Evolutionary conservation across 2,329 filamentous ascomycete genomes (phyloP), one percentile per base, ranked within the genome.

Genomic region (Tolypocladium guangdongense): DNA sequence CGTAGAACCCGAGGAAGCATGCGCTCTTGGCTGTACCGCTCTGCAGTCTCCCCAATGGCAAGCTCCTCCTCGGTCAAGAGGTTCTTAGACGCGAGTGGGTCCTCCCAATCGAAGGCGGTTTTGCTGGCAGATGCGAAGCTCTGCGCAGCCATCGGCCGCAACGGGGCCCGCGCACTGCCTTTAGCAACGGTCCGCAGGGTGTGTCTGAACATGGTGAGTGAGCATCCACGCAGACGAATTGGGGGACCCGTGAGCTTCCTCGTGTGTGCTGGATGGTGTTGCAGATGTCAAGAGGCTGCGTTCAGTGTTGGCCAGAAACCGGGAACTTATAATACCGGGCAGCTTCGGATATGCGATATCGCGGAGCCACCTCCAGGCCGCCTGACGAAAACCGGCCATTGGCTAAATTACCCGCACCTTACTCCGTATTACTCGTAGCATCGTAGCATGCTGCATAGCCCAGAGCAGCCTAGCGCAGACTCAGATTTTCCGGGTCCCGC

Each of bases 1-100:
- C 91, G 86, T 55, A 96, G 77, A 50, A 99, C 87, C 58, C 92
- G 79, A 50, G 93, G 93, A 43, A 88, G 75, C 73, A 99, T 77
- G 56, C 82, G 82, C 68, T 97, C 91, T 70, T 97, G 92, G 67
- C 91, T 97, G 66, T 97, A 99, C 56, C 88, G 81, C 70, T 95
- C 88, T 36, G 92, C 92, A 7, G 90, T 95, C 63, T 96, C 90
- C 43, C 87, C 79, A 60, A 99, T 92, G 16, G 91, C 90, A 59
- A 89, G 67, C 70, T 99, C 93, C 56, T 99, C 93, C 59, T 95
- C 88, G 1, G 90, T 96, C 63, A 90, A 80, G 46, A 96, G 73
- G 64, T 83, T 86, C 63, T 83, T 84, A 37, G 85, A 78, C 30
- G 78, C 80, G 55, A 99, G 76, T 22, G 93, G 91, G 66, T 99